These are phyloP conservation scores for Phyllosticta capitalensis DNA, from an alignment of 2,329 filamentous ascomycete species.

Conservation along the genomic window DNA sequence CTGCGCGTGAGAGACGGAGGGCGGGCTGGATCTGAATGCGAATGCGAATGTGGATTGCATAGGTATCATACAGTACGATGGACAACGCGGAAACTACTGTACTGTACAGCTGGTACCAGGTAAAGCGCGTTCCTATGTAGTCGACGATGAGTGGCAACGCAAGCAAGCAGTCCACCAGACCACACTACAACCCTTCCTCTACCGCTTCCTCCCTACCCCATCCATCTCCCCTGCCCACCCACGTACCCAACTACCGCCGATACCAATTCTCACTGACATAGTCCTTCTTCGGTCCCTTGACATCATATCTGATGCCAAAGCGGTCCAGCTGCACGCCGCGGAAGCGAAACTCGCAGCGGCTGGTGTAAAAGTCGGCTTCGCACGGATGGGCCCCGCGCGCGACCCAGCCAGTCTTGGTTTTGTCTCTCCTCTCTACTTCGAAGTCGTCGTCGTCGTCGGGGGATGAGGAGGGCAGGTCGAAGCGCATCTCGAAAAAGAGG, in stretches of 20 bases:
- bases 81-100: too few species aligned
- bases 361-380: slow-evolving; percentile 61
- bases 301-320: slow-evolving; percentile 31
- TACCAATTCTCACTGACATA: slow-evolving; percentile 31
- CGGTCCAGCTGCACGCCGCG: slow-evolving; percentile 9
- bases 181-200: too few species aligned
- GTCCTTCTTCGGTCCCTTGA: slow-evolving; percentile 32
- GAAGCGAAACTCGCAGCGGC: slow-evolving; percentile 53
- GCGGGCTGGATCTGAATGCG: too few species aligned
- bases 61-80: too few species aligned
- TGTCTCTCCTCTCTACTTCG: slow-evolving; percentile 17
- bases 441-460: slow-evolving; percentile 3
- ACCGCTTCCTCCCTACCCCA: too few species aligned
- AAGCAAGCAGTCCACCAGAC: too few species aligned
- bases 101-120: too few species aligned
- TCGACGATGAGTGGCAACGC: too few species aligned
- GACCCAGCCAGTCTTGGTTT: slow-evolving; percentile 36
- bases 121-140: too few species aligned
- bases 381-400: slow-evolving; percentile 48
- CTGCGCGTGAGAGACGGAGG: too few species aligned
- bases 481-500: slow-evolving; percentile 60
- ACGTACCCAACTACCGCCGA: slow-evolving; percentile 6
- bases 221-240: too few species aligned
- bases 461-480: slow-evolving; percentile 25
- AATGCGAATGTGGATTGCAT: too few species aligned